phyloP scores from a whole-genome alignment of 495 filamentous ascomycete species.

The Rhypophila decipiens region DNA sequence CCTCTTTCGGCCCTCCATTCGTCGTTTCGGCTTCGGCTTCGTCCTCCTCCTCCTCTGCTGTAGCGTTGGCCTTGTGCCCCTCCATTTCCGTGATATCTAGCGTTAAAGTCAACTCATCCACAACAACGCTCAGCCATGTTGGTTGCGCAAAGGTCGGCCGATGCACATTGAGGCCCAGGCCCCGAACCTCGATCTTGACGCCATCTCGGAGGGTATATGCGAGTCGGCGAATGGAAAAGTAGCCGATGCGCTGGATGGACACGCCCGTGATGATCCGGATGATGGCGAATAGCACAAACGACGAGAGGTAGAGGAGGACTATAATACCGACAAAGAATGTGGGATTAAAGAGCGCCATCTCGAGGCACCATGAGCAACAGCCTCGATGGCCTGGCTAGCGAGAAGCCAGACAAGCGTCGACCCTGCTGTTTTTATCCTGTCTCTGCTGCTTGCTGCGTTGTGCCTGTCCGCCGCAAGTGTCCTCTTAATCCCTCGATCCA shows the following conservation, averaged over 20 bases:
- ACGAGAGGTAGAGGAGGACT: conserved; percentile 79
- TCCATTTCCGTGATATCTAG: conserved; percentile 65
- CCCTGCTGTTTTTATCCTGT: background rate
- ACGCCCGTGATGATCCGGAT: conserved; percentile 87
- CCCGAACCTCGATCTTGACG: conserved; percentile 80
- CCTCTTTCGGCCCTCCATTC: conserved; percentile 11
- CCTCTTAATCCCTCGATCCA: conserved; percentile 2
- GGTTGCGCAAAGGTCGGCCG: conserved; percentile 93
- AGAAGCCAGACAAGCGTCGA: background rate
- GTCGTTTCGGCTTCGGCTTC: conserved; percentile 20
- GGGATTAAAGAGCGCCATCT: conserved; percentile 51
- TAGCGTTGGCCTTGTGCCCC: conserved; percentile 27
- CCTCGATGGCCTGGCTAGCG: conserved; percentile 4
- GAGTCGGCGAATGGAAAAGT: conserved; percentile 82
- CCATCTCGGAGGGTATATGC: conserved; percentile 83
- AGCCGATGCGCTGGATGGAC: conserved; percentile 92
- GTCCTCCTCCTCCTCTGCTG: conserved; percentile 16
- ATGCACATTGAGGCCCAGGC: conserved; percentile 79
- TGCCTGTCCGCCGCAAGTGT: too few relatives aligned
- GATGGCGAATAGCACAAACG: conserved; percentile 90
- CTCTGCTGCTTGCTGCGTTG: too few relatives aligned
- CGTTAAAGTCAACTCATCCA: conserved; percentile 78
- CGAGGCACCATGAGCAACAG: conserved; percentile 14
- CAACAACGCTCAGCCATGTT: conserved; percentile 88
- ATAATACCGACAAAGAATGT: conserved; percentile 80